A percentile compares a stretch with the other conserved stretches of the same genome.
phyloP scores from a whole-genome alignment of 2,329 filamentous ascomycete species.

The Malbranchea cinnamomea region DNA sequence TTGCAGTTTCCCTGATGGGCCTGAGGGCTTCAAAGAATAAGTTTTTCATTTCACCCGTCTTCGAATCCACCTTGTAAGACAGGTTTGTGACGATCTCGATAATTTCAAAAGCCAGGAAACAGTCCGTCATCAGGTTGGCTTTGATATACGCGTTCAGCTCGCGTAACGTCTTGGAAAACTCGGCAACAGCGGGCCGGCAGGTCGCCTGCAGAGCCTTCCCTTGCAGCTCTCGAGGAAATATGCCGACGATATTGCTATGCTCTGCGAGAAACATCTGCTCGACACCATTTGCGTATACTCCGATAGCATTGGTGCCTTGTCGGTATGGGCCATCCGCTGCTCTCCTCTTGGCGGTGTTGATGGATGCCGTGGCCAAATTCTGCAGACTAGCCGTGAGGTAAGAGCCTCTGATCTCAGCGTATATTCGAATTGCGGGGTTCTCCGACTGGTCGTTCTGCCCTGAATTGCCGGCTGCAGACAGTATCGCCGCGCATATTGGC shows the following conservation, averaged over 20 bases:
- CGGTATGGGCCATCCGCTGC: slow-evolving; percentile 68
- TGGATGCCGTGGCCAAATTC: slow-evolving; percentile 74
- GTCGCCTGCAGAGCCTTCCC: slow-evolving; percentile 62
- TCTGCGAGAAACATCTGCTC: slow-evolving; percentile 79
- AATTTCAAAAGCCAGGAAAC: slow-evolving; percentile 88
- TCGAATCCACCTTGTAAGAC: slow-evolving; percentile 62
- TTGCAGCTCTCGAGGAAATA: slow-evolving; percentile 81
- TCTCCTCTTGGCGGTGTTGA: slow-evolving; percentile 67
- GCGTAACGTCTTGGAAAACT: slow-evolving; percentile 70
- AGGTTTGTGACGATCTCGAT: slow-evolving; percentile 75
- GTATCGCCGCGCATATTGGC: slow-evolving; percentile 65
- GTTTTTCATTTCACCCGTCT: slow-evolving; percentile 72
- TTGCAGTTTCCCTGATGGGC: slow-evolving; percentile 82
- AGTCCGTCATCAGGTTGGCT: slow-evolving; percentile 72
- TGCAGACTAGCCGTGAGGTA: slow-evolving; percentile 72
- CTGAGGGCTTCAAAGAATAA: slow-evolving; percentile 73
- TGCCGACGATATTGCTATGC: slow-evolving; percentile 74
- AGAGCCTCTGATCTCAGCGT: slow-evolving; percentile 70
- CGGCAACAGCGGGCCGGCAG: slow-evolving; percentile 60
- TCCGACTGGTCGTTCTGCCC: slow-evolving; percentile 35
- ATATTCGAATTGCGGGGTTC: slow-evolving; percentile 63
- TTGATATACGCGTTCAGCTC: slow-evolving; percentile 87
- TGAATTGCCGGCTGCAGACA: slow-evolving; percentile 41
- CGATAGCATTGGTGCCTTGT: slow-evolving; percentile 78
- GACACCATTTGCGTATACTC: slow-evolving; percentile 73